Base-by-base conservation (phyloP, 345 rosid species). In the Iberis pinnata region DNA sequence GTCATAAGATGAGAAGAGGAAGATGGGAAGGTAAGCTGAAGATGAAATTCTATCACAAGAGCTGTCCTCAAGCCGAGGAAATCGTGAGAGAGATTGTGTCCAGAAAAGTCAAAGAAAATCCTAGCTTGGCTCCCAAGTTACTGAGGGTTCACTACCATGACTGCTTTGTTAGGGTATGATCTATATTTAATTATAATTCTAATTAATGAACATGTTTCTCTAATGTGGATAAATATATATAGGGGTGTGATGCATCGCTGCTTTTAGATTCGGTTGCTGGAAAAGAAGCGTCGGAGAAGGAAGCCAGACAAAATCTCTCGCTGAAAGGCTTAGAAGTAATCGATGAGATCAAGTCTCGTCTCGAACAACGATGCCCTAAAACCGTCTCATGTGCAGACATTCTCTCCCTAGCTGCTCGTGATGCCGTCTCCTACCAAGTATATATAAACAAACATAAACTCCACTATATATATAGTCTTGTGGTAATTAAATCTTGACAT, bases 241-340 rank as follows among this genome's bases (percentile, higher is more conserved):
- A 81, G 83, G 86, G 94, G 12, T 84, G 94, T 6, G 86, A 81
- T 6, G 89, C 74, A 11, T 84, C 94, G 0, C 29, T 81, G 32
- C 55, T 76, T 48, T 43, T 76, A 63, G 79, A 73, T 56, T 32
- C 82, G 4, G 71, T 63, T 2, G 24, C 12, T 52, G 69, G 58
- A 5, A 55, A 43, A 19, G 50, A 49, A 0, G 40, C 73, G 9
- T 52, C 65, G 0, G 87, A 82, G 76, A 85, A 82, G 48, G 73
- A 76, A 12, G 77, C 89, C 3, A 38, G 64, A 31, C 89, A 81
- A 2, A 85, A 82, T 35, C 73, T 17, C 5, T 53, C 83, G 1
- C 31, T 80, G 10, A 0, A 25, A 0, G 83, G 88, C n/a, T 86
- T 56, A 18, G 83, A 78, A 20, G 73, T 78, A 9, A 75, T 80